Percentiles rank a stretch among this genome's conserved stretches.
Evolutionary conservation across 148 eudicot species (phyloP).

Genomic region (Rhododendron mucronatum): DNA sequence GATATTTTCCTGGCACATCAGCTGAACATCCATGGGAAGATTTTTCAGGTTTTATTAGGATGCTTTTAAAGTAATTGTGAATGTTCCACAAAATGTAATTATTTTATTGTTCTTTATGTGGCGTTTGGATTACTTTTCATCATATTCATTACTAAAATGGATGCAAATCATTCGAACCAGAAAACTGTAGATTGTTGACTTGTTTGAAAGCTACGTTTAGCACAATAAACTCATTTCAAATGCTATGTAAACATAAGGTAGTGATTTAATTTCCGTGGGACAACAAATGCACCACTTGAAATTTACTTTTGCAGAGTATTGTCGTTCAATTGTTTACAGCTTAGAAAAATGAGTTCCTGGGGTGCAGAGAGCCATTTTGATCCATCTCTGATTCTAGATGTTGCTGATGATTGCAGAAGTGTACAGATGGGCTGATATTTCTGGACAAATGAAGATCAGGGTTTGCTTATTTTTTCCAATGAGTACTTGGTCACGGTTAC

Average conservation of each 20-base stretch:
- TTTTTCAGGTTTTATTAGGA: slow-evolving; percentile 58
- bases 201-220: neutral
- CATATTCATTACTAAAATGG: neutral
- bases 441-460: slow-evolving; percentile 73
- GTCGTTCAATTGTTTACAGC: neutral
- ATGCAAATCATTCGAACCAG: neutral
- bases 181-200: neutral
- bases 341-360: neutral
- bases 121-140: neutral
- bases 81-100: neutral
- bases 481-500: slow-evolving; percentile 76
- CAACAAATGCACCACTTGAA: neutral
- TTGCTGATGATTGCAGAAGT: slow-evolving; percentile 58
- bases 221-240: neutral
- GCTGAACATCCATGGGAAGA: slow-evolving; percentile 77
- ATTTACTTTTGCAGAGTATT: neutral
- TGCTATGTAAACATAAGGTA: neutral
- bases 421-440: slow-evolving; percentile 72
- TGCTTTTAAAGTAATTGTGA: neutral
- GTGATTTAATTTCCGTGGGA: neutral
- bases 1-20: slow-evolving; percentile 81
- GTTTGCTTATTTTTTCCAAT: slow-evolving; percentile 87
- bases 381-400: neutral
- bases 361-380: neutral
- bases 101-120: neutral